Evolutionary conservation across 768 basidiomycete genomes (phyloP).

Genomic region (Leccinum arenicola): DNA sequence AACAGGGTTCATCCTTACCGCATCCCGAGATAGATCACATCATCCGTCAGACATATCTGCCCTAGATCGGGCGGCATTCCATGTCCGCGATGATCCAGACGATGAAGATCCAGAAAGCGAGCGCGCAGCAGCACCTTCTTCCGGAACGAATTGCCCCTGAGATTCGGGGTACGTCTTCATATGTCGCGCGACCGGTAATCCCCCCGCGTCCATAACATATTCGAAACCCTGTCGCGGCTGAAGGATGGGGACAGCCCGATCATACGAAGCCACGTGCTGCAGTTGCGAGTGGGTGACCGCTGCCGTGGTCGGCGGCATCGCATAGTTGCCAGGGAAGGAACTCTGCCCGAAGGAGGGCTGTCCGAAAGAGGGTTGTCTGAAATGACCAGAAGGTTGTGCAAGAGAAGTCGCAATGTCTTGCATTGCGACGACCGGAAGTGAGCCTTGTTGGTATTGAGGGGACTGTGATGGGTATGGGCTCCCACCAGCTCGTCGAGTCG

Average conservation of each 20-base stretch:
- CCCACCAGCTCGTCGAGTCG: constrained; percentile 19
- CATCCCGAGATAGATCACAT: not conserved
- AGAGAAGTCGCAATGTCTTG: constrained; percentile 7
- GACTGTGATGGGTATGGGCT: constrained; percentile 32
- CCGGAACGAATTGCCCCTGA: not conserved
- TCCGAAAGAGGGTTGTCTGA: constrained; percentile 27
- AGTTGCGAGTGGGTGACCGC: not conserved
- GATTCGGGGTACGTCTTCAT: constrained; percentile 1
- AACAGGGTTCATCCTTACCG: not conserved
- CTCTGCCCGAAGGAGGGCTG: constrained; percentile 24
- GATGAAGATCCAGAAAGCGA: constrained; percentile 15
- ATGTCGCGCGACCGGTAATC: constrained; percentile 10
- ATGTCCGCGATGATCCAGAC: constrained; percentile 23
- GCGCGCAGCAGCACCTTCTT: not conserved
- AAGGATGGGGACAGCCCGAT: not conserved
- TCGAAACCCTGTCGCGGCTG: constrained; percentile 16
- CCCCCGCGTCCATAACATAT: constrained; percentile 8
- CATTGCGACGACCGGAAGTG: constrained; percentile 14
- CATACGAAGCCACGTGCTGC: constrained; percentile 8
- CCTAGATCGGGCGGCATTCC: constrained; percentile 11
- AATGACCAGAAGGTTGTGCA: constrained; percentile 13
- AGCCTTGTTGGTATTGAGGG: constrained; percentile 25
- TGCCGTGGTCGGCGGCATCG: not conserved
- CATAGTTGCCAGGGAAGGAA: constrained; percentile 10
- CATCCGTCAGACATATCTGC: constrained; percentile 5